A percentile compares a stretch with the other conserved stretches of the same genome.
phyloP scores from a whole-genome alignment of 1,284 basidiomycete species.

The Ustilago nuda region DNA sequence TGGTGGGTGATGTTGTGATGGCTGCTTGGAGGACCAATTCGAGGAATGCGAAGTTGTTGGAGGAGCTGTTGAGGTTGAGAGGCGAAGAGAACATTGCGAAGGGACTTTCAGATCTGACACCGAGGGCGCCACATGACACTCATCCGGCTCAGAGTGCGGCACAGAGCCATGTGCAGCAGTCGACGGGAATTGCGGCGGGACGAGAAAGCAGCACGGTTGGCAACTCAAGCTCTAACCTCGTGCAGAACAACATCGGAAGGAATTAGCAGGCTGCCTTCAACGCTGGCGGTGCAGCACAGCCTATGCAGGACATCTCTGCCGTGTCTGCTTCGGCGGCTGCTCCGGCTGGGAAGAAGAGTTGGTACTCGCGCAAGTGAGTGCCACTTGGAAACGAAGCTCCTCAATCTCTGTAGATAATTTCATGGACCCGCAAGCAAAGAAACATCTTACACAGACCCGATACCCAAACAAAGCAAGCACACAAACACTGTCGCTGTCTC shows the following conservation, averaged over 20 bases:
- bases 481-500: not conserved
- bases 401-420: not conserved
- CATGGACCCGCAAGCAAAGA: not conserved
- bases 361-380: constrained; percentile 13
- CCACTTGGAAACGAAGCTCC: no score
- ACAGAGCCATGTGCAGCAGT: constrained; percentile 24
- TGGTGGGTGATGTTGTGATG: constrained; percentile 81
- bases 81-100: constrained; percentile 60
- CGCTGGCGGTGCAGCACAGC: constrained; percentile 13
- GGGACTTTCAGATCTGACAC: constrained; percentile 53
- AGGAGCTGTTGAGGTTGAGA: constrained; percentile 55
- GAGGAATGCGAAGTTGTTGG: constrained; percentile 76
- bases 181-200: not conserved
- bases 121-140: constrained; percentile 30
- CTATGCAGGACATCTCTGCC: constrained; percentile 23
- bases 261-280: constrained; percentile 18
- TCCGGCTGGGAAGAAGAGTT: constrained; percentile 29
- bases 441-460: not conserved
- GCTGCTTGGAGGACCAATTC: constrained; percentile 88
- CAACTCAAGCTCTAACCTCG: constrained; percentile 31
- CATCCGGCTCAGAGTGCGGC: constrained; percentile 31
- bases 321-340: constrained; percentile 7
- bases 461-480: constrained; percentile 14
- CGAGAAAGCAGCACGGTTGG: constrained; percentile 12
- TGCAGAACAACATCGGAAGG: constrained; percentile 11